Base-by-base conservation (phyloP, 2,329 filamentous ascomycete species). In the Dactylellina leptospora region DNA sequence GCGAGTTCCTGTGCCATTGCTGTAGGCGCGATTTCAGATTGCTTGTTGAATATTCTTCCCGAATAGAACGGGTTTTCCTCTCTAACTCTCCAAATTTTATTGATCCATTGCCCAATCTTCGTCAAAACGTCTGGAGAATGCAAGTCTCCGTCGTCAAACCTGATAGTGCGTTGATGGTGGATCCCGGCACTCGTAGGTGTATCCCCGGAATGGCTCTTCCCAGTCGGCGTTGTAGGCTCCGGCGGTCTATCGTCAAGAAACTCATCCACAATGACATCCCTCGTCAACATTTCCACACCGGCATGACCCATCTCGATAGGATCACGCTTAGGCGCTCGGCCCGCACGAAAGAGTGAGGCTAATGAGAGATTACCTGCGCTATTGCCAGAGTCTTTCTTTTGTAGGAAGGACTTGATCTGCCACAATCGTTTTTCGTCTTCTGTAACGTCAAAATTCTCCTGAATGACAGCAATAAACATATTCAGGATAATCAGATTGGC, bases 391-490 rank as follows among this genome's bases (percentile, higher is more conserved):
- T 97, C 93, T 78, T 93, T 96, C 76, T 93, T 88, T 78, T 96
- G 91, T 45, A 99, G 82, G 77, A 97, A 99, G 0, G 93, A 91
- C 77, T 93, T 93, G 72, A 99, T 93, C 81, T 99, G 96, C 79
- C 97, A 92, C 73, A 97, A 82, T 18, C 96, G 92, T 81, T 99
- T 99, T 79, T 97, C 93, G 78, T 99, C 96, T 79, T 99, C 95
- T 2, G 93, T 96, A 23, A 99, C 92, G 81, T 99, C 95, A 79
- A 99, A 99, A 78, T 96, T 99, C 79, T 99, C 95, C 80, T 99
- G 95, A 75, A 99, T 99, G 81, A 99, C 95, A 84, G 95, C 95
- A 90, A 99, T 97, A 83, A 99, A 99, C 95, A 99, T 99, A 78
- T 97, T 99, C 82, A 99, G 82, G 73, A 97, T 86, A 81, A 99